Base-by-base conservation (phyloP, 2,329 filamentous ascomycete species). In the Tolypocladium inflatum region DNA sequence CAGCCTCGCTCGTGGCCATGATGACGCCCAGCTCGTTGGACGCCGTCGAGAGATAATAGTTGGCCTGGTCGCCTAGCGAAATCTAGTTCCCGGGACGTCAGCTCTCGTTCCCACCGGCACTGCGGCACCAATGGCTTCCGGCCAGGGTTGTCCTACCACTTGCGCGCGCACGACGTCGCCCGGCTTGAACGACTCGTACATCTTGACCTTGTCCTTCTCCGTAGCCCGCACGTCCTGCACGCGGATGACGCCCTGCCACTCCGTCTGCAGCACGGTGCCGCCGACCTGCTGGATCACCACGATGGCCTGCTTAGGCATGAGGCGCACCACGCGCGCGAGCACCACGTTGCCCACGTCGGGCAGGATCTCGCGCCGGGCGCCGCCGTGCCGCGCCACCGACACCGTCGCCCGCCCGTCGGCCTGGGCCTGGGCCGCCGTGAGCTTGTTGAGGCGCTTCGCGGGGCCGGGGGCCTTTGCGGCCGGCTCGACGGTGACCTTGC, bases 21-120 rank as follows among this genome's bases (percentile, higher is more conserved):
- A 99, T 89, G 59, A 97, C 93, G 2, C 94, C 94, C 45, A 96
- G 79, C 70, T 96, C 89, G 73, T 99, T 97, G 64, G 85, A 85
- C 35, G 91, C 91, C 1, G 94, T 99, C 33, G 87, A 89, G n/a
- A 96, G 81, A 72, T 97, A 99, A 72, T 97, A 99, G 67, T 90
- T 96, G 55, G 89, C 86, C 75, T 97, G 92, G 70, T 99, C 94
- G 42, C 94, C 94, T 17, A 97, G 75, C 9, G 89, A 94, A 59
- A 96, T 94, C 86, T 88, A 55, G 11, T 21, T 7, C 1, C 26
- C 15, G 30, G 2, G 26, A 35, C 11, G 48, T 51, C 48, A 51
- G 48, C n/a, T 33, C 3, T 10, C 26, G 11, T 11, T 4, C 26
- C 17, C 43, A 7, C 23, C 23, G 8, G 5, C 26, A 13, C 10